A percentile compares a stretch with the other conserved stretches of the same genome.
Evolutionary conservation across 495 filamentous ascomycete genomes (phyloP).

Genomic region (Lasiosphaeria hispida): DNA sequence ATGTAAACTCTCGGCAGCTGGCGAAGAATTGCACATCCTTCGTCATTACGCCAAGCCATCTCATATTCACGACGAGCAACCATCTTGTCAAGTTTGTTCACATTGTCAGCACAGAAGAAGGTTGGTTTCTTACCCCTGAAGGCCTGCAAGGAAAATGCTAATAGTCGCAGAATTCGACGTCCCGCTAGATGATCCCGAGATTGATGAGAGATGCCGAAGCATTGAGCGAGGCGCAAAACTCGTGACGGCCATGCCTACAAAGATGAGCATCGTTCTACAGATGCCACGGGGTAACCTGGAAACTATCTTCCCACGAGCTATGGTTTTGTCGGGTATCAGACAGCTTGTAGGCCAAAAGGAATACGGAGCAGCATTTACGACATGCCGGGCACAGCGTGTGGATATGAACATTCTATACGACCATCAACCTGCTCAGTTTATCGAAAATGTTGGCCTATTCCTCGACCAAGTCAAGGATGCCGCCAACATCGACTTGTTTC

Average conservation of each 20-base stretch:
- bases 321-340: slow-evolving; percentile 86
- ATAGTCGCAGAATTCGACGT: slow-evolving; percentile 64
- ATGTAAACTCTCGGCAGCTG: slow-evolving; percentile 69
- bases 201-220: slow-evolving; percentile 86
- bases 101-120: slow-evolving; percentile 58
- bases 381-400: slow-evolving; percentile 87
- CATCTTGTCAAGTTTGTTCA: slow-evolving; percentile 94
- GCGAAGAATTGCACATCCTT: slow-evolving; percentile 90
- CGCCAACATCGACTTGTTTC: slow-evolving; percentile 85
- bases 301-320: slow-evolving; percentile 88
- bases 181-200: slow-evolving; percentile 83
- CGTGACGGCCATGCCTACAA: slow-evolving; percentile 85
- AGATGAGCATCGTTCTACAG: slow-evolving; percentile 78
- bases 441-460: slow-evolving; percentile 71
- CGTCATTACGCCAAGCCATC: slow-evolving; percentile 72
- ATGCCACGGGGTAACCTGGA: slow-evolving; percentile 96
- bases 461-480: slow-evolving; percentile 82
- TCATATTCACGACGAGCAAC: slow-evolving; percentile 87
- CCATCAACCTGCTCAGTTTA: slow-evolving; percentile 78
- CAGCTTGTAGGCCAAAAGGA: slow-evolving; percentile 72
- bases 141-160: slow-evolving; percentile 8
- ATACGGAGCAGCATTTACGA: slow-evolving; percentile 79
- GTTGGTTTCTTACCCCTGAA: slow-evolving; percentile 42
- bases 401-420: slow-evolving; percentile 99
- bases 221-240: slow-evolving; percentile 86